Conservation (phyloP, 2,329 filamentous ascomycete genomes). For the Berkeleyomyces rouxiae region DNA sequence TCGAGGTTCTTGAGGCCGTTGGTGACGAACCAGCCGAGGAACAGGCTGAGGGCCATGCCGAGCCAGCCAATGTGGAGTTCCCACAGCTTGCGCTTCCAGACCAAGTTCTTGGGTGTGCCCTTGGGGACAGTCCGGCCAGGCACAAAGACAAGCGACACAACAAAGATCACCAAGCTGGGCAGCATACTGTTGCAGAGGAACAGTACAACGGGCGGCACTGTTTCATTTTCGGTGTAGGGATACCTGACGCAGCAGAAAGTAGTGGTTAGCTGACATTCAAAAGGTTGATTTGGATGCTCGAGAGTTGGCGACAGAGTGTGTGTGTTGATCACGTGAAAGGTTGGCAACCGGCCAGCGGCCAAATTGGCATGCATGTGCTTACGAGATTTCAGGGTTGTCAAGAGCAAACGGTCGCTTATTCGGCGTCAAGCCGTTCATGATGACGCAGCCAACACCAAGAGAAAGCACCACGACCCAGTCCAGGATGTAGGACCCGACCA, state of each 20-base stretch:
- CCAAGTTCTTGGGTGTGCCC: conserved; percentile 42
- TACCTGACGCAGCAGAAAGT: conserved; percentile 30
- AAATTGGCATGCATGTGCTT: background rate
- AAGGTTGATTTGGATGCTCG: background rate
- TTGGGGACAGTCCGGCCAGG: conserved; percentile 52
- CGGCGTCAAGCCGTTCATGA: conserved; percentile 43
- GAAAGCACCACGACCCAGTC: conserved; percentile 56
- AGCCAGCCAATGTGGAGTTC: conserved; percentile 78
- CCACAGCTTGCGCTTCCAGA: conserved; percentile 77
- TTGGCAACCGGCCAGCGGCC: background rate
- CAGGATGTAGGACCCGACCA: conserved; percentile 49
- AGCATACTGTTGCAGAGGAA: conserved; percentile 44
- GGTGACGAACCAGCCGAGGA: conserved; percentile 62
- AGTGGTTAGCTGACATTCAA: background rate
- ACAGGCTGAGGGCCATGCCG: conserved; percentile 57
- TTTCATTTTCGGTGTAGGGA: conserved; percentile 53
- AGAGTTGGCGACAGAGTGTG: background rate
- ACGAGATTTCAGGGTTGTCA: conserved; percentile 48
- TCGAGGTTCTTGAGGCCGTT: conserved; percentile 69
- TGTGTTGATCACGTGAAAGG: conserved; percentile 43
- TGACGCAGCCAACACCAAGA: conserved; percentile 39
- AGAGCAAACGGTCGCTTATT: conserved; percentile 57
- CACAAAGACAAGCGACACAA: conserved; percentile 53
- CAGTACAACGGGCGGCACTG: conserved; percentile 52
- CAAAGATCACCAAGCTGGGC: conserved; percentile 50